Percentiles rank a stretch among this genome's conserved stretches.
phyloP scores from a whole-genome alignment of 2,329 filamentous ascomycete species.

The Penicillium occitanis region DNA sequence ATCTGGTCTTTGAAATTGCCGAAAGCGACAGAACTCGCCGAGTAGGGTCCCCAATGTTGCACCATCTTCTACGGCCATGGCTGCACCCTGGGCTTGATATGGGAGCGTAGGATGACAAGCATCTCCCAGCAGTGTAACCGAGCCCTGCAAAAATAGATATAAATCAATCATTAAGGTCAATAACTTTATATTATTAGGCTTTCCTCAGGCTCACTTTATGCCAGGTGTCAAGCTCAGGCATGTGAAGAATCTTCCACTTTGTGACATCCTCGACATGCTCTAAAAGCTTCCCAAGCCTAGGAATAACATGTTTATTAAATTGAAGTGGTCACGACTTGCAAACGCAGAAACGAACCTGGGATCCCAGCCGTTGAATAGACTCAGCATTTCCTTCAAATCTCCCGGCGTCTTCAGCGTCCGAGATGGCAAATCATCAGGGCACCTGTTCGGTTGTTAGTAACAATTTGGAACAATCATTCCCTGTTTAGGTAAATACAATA shows the following conservation, averaged over 20 bases:
- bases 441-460: background rate
- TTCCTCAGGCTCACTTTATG: constrained; percentile 21
- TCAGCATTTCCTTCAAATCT: background rate
- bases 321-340: background rate
- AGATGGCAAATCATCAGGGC: background rate
- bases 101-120: constrained; percentile 65
- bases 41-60: constrained; percentile 60
- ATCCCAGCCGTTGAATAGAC: background rate
- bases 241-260: constrained; percentile 67
- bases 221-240: constrained; percentile 49
- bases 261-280: constrained; percentile 27
- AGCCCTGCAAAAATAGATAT: background rate
- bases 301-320: background rate
- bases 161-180: background rate
- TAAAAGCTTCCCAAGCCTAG: background rate
- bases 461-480: background rate
- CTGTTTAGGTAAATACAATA: background rate
- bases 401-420: background rate
- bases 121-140: constrained; percentile 49
- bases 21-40: background rate
- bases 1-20: background rate
- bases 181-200: background rate
- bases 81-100: constrained; percentile 64
- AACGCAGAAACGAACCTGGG: background rate
- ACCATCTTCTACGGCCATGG: constrained; percentile 67